Base-by-base conservation (phyloP, 2,329 filamentous ascomycete genomes). In the Chaetomiaceae sp. region DNA sequence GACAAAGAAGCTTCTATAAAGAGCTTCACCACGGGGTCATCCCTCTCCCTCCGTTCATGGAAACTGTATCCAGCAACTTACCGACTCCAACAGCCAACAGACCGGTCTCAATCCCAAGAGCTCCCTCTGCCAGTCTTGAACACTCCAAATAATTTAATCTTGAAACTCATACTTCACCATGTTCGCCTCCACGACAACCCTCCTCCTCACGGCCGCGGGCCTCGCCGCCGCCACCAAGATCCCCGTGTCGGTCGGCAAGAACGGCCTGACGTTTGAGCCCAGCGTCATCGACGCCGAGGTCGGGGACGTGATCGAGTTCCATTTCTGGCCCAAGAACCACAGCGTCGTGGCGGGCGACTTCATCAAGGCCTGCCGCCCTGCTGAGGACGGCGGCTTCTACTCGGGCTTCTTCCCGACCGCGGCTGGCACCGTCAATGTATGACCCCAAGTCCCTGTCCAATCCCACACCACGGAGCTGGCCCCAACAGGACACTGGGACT, bases 261-360 rank as follows among this genome's bases (percentile, higher is more conserved):
- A 27, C 21, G 71, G 71, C 39, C 69, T 80, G 27, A 62, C 61
- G 43, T 82, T 81, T 64, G 68, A 72, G 43, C 79, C 79, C 1
- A 67, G 73, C 54, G 73, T 70, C 55, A 66, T 79, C 35, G 70
- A 69, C 3, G 78, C 77, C 16, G 63, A 67, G 10, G 51, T 71
- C 7, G 78, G 77, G 52, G 75, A 78, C 53, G 56, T 75, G 4
- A 62, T 82, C 51, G 76, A 81, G 66, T 82, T 74, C 68, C 73
- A 76, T 60, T 81, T 75, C 69, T 73, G 72, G 55, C 71, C 77
- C 8, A 61, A 58, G 51, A 77, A 75, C 66, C 78, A 80, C 70
- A 72, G 71, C 16, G 67, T 81, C 37, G 70, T 67, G 2, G 66
- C 72, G 56, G 63, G 62, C 12, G n/a, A 49, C 19, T 60, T 55